Evolutionary conservation across 257 asterid genomes (phyloP).

Genomic region (Solanum bulbocastanum): DNA sequence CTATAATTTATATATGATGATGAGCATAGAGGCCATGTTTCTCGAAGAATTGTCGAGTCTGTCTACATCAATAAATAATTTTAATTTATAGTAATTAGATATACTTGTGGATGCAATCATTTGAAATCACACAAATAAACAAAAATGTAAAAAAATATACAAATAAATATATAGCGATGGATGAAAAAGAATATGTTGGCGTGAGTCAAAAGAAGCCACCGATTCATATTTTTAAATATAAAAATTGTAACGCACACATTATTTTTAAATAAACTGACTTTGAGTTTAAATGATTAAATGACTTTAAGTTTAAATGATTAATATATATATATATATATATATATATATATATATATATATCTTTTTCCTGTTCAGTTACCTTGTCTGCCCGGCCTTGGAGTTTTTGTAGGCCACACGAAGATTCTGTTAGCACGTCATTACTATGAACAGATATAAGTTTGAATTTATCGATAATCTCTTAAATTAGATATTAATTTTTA

Average conservation of each 20-base stretch:
- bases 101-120: background rate
- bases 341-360: too few species aligned
- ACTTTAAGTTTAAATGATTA: too few species aligned
- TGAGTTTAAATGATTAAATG: background rate
- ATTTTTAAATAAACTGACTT: background rate
- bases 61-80: background rate
- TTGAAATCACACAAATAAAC: background rate
- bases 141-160: background rate
- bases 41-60: background rate
- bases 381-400: background rate
- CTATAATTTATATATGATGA: background rate
- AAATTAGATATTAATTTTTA: too few species aligned
- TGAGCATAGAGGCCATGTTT: background rate
- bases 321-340: too few species aligned
- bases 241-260: background rate
- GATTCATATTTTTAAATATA: background rate
- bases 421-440: background rate
- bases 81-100: background rate
- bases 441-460: background rate
- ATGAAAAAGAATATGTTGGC: background rate
- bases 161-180: background rate
- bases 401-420: background rate
- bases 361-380: background rate
- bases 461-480: too few species aligned
- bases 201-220: background rate